Evolutionary conservation across 2,329 filamentous ascomycete species (phyloP), one percentile per base, ranked within the genome.

Genomic region (Calonectria fujianensis): DNA sequence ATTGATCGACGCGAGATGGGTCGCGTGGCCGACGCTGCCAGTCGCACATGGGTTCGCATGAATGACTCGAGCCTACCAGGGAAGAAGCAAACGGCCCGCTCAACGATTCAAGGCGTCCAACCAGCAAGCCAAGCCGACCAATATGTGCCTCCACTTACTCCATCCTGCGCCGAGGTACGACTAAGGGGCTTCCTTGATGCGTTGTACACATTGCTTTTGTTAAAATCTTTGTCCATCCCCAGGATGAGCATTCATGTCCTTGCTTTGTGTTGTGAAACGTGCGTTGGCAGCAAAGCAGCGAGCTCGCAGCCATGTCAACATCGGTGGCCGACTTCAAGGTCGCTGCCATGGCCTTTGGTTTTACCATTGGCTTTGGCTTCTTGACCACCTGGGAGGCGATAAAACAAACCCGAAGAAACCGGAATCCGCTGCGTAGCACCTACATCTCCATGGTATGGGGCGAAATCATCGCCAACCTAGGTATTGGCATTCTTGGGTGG

Each of bases 401-500:
- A 48, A 86, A 85, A 74, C 87, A 88, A 70, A 87, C 86, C 1
- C 75, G 80, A 27, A 82, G 84, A 67, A 84, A 86, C 32, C 79
- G 82, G 0, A 84, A 80, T 27, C 83, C 83, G 0, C 61, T 83
- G 0, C 81, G 84, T 29, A 85, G 83, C 64, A 74, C 81, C 6
- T 88, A 88, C 74, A 82, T 88, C n/a, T 84, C 85, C 76, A 87
- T 88, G 87, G 81, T 89, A 9, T 89, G 88, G 87, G 81, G 84
- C n/a, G 87, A 89, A 69, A 84, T 88, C 8, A 4, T 82, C 1
- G 85, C 85, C 13, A 88, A 86, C 66, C 27, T 86, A 0, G 76
- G 77, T 8, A 86, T 88, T 63, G 81, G 82, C 7, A 77, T 88
- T 14, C 72, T 87, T 3, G 85, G 81, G 5, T 89, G 84, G 81